Evolutionary conservation across 768 basidiomycete genomes (phyloP).

Genomic region (Pulveroboletus sp.): DNA sequence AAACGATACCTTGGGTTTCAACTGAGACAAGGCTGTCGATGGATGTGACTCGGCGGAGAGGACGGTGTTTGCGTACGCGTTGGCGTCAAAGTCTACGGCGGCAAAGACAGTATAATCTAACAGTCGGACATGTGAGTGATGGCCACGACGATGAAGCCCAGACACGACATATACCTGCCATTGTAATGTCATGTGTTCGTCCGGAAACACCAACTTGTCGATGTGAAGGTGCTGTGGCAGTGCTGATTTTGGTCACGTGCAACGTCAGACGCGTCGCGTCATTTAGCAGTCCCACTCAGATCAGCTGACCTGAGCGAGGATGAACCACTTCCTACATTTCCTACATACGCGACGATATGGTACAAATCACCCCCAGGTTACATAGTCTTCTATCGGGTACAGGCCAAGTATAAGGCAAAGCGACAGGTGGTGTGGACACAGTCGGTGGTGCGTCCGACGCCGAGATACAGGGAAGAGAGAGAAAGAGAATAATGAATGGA

Average conservation of each 20-base stretch:
- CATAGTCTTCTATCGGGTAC: conserved; percentile 14
- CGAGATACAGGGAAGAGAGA: conserved; percentile 15
- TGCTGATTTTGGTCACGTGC: conserved; percentile 23
- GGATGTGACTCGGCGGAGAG: conserved; percentile 80
- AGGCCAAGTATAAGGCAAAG: conserved; percentile 19
- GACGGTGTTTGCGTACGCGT: conserved; percentile 87
- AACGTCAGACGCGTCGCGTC: conserved; percentile 25
- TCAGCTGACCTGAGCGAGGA: neutral
- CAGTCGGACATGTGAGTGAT: neutral
- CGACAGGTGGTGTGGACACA: conserved; percentile 17
- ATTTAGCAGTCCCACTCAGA: neutral
- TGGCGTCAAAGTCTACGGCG: conserved; percentile 71
- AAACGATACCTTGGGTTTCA: conserved; percentile 19
- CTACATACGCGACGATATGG: conserved; percentile 16
- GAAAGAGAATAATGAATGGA: conserved; percentile 1
- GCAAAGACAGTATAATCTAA: conserved; percentile 76
- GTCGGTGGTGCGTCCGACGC: conserved; percentile 2
- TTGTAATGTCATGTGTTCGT: conserved; percentile 1
- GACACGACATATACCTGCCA: conserved; percentile 20
- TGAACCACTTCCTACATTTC: conserved; percentile 4
- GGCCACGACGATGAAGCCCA: neutral
- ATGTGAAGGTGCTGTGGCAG: conserved; percentile 12
- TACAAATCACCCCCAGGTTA: conserved; percentile 21
- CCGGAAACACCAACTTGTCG: neutral
- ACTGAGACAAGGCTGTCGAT: conserved; percentile 31